Conservation (phyloP, 257 asterid genomes). For the Lycium ferocissimum region DNA sequence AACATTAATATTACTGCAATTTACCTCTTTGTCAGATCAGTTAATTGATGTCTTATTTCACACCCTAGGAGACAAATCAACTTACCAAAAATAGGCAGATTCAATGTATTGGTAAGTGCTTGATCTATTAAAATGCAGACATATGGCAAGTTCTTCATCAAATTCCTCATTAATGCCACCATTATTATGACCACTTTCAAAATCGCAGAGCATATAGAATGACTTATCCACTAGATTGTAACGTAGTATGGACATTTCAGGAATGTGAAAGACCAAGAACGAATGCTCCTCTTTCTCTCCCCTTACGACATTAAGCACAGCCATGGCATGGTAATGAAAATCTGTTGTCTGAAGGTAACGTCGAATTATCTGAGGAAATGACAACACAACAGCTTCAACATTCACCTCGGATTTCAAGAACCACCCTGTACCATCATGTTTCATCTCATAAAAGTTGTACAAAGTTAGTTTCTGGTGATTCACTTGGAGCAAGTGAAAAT, state of each 20-base stretch:
- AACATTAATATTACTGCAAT: neutral
- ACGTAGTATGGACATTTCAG: neutral
- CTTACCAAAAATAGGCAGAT: neutral
- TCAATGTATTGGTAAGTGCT: neutral
- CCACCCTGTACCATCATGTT: neutral
- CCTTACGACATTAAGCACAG: neutral
- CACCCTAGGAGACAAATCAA: neutral
- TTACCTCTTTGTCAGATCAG: neutral
- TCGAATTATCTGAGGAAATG: neutral
- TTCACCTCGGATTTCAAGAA: neutral
- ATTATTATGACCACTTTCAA: neutral
- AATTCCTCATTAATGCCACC: neutral
- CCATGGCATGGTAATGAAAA: neutral
- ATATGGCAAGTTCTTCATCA: neutral
- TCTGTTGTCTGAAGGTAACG: neutral
- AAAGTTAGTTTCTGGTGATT: neutral
- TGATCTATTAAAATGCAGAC: neutral
- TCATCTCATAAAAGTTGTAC: neutral
- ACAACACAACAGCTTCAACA: neutral
- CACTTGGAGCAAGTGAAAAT: neutral
- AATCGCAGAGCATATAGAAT: neutral
- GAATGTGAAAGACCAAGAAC: neutral
- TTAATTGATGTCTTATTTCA: neutral
- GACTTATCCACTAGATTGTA: neutral
- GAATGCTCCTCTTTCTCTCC: constrained; percentile 1